A percentile compares a stretch with the other conserved stretches of the same genome.
These are phyloP conservation scores for Yamadazyma mexicana DNA, from an alignment of 1,139 yeast genomes.

Conservation along the genomic window DNA sequence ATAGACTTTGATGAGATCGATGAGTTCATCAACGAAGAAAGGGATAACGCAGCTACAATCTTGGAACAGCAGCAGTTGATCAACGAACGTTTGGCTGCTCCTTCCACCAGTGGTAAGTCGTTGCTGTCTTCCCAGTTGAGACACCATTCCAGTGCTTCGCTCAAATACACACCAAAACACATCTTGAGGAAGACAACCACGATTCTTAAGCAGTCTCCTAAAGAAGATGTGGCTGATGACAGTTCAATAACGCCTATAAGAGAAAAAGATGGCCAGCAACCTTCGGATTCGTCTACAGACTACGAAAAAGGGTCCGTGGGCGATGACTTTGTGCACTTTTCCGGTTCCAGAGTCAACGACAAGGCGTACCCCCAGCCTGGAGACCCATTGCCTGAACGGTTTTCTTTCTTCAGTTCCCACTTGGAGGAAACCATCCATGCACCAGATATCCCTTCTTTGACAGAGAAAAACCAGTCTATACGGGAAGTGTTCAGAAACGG, in stretches of 20 bases:
- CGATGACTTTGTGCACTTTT: slow-evolving; percentile 22
- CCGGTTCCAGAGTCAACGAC: slow-evolving; percentile 13
- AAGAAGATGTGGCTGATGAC: slow-evolving; percentile 9
- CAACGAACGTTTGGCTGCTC: slow-evolving; percentile 21
- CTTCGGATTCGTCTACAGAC: slow-evolving; percentile 30
- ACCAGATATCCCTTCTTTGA: slow-evolving; percentile 76
- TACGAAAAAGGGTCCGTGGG: slow-evolving; percentile 26
- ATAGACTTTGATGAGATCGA: slow-evolving; percentile 80
- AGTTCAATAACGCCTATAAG: slow-evolving; percentile 10
- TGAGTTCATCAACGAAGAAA: slow-evolving; percentile 62
- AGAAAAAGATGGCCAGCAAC: slow-evolving; percentile 7
- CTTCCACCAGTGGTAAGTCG: slow-evolving; percentile 3
- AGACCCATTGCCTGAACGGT: slow-evolving; percentile 58
- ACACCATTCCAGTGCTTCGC: slow-evolving; percentile 44
- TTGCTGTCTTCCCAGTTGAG: slow-evolving; percentile 16
- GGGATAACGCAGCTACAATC: slow-evolving; percentile 27
- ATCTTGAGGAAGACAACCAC: slow-evolving; percentile 25
- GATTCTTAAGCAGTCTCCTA: slow-evolving; percentile 2
- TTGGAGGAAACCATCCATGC: slow-evolving; percentile 88
- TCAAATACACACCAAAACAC: slow-evolving; percentile 59
- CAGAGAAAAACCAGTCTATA: slow-evolving; percentile 63
- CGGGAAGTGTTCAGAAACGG: slow-evolving; percentile 61
- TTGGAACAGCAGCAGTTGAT: slow-evolving; percentile 32
- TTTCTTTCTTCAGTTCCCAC: slow-evolving; percentile 78
- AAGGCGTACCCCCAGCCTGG: background rate